Conservation (phyloP, 1,139 yeast genomes). For the Debaryomyces nepalensis region DNA sequence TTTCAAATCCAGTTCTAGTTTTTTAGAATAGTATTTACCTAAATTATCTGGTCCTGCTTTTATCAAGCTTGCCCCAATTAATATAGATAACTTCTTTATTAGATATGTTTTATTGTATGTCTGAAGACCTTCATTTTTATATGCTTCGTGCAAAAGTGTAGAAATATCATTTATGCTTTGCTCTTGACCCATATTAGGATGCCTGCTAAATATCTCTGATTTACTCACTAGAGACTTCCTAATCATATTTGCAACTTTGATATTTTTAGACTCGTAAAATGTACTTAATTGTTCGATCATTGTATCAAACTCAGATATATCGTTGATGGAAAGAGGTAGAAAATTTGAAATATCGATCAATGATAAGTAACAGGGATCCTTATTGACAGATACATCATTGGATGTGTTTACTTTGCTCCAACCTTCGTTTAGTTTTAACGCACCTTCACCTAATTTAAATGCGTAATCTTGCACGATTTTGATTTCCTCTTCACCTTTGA, state of each 20-base stretch:
- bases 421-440: slow-evolving; percentile 10
- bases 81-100: slow-evolving; percentile 24
- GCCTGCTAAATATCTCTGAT: not conserved
- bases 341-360: slow-evolving; percentile 31
- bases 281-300: slow-evolving; percentile 54
- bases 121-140: slow-evolving; percentile 16
- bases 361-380: slow-evolving; percentile 20
- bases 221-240: not conserved
- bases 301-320: slow-evolving; percentile 49
- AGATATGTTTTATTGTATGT: slow-evolving; percentile 20
- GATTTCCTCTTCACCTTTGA: slow-evolving; percentile 18
- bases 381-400: not conserved
- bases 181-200: not conserved
- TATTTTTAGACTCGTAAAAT: slow-evolving; percentile 35
- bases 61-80: slow-evolving; percentile 32
- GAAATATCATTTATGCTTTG: slow-evolving; percentile 15
- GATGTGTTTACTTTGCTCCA: slow-evolving; percentile 2
- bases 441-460: slow-evolving; percentile 33
- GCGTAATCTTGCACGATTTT: slow-evolving; percentile 36
- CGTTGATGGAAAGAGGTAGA: slow-evolving; percentile 31
- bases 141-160: slow-evolving; percentile 14
- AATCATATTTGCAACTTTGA: slow-evolving; percentile 19
- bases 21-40: slow-evolving; percentile 15
- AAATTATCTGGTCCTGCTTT: slow-evolving; percentile 25
- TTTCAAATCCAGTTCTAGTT: slow-evolving; percentile 18